Conservation (phyloP, 306 rosid genomes). For the Casuarina cunninghamiana region DNA sequence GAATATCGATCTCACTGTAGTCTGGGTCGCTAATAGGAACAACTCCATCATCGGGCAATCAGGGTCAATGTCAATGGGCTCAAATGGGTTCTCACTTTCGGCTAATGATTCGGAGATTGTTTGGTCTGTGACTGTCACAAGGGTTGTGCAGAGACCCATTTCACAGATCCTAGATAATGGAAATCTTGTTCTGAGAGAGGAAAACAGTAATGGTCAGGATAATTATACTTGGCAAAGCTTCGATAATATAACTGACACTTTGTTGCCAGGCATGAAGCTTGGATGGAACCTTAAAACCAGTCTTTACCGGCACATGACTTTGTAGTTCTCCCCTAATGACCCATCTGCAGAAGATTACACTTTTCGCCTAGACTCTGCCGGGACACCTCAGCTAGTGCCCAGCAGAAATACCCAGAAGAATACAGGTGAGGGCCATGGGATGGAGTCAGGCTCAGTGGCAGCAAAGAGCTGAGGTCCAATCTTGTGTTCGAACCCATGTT, state of each 20-base stretch:
- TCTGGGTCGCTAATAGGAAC: constrained; percentile 37
- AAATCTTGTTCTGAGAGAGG: constrained; percentile 24
- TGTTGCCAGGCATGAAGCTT: constrained; percentile 35
- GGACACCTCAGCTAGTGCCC: constrained; percentile 28
- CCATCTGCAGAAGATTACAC: constrained; percentile 24
- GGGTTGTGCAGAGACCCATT: background rate
- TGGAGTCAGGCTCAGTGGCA: constrained; percentile 31
- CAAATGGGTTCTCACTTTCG: constrained; percentile 16
- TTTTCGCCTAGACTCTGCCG: constrained; percentile 18
- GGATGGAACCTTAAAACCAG: constrained; percentile 30
- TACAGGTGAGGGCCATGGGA: constrained; percentile 37
- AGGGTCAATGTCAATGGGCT: constrained; percentile 6
- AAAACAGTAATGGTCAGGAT: background rate
- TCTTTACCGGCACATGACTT: constrained; percentile 11
- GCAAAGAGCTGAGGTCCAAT: constrained; percentile 15
- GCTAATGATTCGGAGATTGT: background rate
- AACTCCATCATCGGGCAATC: constrained; percentile 1
- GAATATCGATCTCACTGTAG: constrained; percentile 26
- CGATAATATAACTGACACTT: constrained; percentile 18
- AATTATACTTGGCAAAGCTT: constrained; percentile 32
- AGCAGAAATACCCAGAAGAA: background rate
- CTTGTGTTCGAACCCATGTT: constrained; percentile 19
- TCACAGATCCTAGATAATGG: constrained; percentile 26
- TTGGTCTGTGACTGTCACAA: constrained; percentile 20
- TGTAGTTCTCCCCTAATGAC: constrained; percentile 8